Evolutionary conservation across 2,329 filamentous ascomycete species (phyloP).

Genomic region (Fusarium pseudonygamai): DNA sequence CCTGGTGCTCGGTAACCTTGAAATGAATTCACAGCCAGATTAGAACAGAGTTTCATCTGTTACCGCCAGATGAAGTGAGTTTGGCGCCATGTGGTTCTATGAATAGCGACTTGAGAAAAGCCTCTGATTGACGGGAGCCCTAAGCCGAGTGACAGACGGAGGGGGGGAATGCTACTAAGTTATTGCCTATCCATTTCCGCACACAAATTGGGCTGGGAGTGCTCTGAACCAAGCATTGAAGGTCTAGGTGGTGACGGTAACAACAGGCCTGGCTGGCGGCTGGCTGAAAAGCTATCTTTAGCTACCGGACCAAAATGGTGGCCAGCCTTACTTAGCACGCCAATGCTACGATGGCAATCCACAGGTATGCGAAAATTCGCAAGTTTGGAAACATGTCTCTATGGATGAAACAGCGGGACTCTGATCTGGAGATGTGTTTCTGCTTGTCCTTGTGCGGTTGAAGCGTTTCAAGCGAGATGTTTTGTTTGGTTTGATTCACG

Average conservation of each 20-base stretch:
- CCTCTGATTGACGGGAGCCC: not conserved
- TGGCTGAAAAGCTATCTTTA: constrained; percentile 28
- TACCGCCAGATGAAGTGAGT: not conserved
- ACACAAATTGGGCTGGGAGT: not conserved
- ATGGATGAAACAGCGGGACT: not conserved
- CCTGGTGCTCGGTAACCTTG: not conserved
- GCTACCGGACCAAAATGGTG: not conserved
- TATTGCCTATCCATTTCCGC: not conserved
- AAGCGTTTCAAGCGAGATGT: not conserved
- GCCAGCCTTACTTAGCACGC: not conserved
- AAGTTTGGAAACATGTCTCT: constrained; percentile 3
- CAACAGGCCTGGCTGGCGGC: not conserved
- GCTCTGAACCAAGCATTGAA: not conserved
- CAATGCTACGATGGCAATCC: not conserved
- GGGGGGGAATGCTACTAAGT: not conserved
- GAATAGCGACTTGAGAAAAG: not conserved
- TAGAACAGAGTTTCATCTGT: not conserved
- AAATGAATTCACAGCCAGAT: not conserved
- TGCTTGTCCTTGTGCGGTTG: not conserved
- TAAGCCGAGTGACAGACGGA: not conserved
- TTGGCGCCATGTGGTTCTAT: not conserved
- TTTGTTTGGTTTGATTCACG: not conserved
- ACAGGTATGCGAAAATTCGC: not conserved
- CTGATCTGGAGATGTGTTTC: not conserved
- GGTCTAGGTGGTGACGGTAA: not conserved